Base-by-base conservation (phyloP, 139 green algal genomes). In the Medakamo hakoo region DNA sequence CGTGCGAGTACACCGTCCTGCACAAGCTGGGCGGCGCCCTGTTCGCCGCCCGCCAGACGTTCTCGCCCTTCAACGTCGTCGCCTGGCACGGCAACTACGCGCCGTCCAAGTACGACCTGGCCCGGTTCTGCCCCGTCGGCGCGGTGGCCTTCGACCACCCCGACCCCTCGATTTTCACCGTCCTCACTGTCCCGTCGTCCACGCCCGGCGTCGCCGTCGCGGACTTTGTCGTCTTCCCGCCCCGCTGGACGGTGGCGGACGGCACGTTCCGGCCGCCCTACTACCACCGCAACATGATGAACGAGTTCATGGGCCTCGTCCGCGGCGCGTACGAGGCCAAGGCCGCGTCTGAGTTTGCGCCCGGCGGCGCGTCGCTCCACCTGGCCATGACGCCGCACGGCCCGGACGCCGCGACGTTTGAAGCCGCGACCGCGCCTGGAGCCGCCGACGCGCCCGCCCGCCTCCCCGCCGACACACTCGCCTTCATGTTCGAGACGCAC, bases 241-340 rank as follows among this genome's bases (percentile, higher is more conserved):
- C 91, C 0, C 75, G 91, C 20, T 96, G 88, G 88, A 82, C 76
- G 19, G 90, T 95, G 59, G 81, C 88, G 4, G 73, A 95, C 68
- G 70, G 89, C 78, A 97, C 89, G 26, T 97, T 97, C 83, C 66
- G 87, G 28, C 91, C 91, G 23, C 89, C 91, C 28, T 96, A 96
- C 81, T 95, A 89, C 71, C 79, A 81, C 63, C 65, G 76, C n/a
- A 96, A 95, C 73, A 64, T 65, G 27, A 92, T 92, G 85, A 91
- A 71, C 59, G 90, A 97, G 81, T 97, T 95, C 80, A 97, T 97
- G 91, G 91, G 91, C 23, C 81, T 96, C 29, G 91, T 97, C 49
- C 71, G 66, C 1, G 87, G 83, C 3, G 62, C 68, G 62, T 95
- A 95, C 68, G 88, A 95, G 28, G 88, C 79, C 59, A 95, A 95